Evolutionary conservation across 2,329 filamentous ascomycete species (phyloP), one percentile per base, ranked within the genome.

Genomic region (Amauroascus niger): DNA sequence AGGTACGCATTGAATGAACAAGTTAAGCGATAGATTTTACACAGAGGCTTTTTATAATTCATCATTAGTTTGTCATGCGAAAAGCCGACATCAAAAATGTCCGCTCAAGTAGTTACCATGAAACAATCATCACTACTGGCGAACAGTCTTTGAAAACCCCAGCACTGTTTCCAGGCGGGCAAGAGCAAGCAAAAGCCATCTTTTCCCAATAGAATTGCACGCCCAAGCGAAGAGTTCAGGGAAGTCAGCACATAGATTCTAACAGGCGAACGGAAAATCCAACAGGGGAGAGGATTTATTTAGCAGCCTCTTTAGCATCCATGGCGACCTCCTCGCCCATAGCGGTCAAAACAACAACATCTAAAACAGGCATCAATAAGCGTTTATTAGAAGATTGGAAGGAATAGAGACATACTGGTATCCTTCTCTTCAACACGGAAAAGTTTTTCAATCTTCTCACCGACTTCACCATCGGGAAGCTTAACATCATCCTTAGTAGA

Each of bases 271-370:
- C 14, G 41, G 22, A 30, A 47, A 49, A n/a, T 39, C 26, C 22
- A 43, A 46, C 6, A 22, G 14, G 22, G 13, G 22, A 18, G 20
- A 9, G 14, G 26, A 35, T 33, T 53, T 53, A 53, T 49, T 53
- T 53, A 9, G 87, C 83, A 73, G 87, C 88, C 78, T 96, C 90
- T 84, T 97, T 97, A 76, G 84, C 86, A 71, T 96, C 90, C 71
- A 96, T 85, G 69, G 84, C 86, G 66, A 80, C 76, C 81, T 97
- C 87, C 78, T 98, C 91, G 70, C 87, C 87, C 93, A 98, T 98
- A 71, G 93, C 83, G 67, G 88, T 87, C 71, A 95, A 86, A 72
- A 98, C 83, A 66, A 91, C 86, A 67, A 97, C 85, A 76, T 89
- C 89, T 95, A 54, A 28, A n/a, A 35, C 55, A 20, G 22, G n/a